Conservation (phyloP, 106 monocot species). For the Dendrobium catenatum region DNA sequence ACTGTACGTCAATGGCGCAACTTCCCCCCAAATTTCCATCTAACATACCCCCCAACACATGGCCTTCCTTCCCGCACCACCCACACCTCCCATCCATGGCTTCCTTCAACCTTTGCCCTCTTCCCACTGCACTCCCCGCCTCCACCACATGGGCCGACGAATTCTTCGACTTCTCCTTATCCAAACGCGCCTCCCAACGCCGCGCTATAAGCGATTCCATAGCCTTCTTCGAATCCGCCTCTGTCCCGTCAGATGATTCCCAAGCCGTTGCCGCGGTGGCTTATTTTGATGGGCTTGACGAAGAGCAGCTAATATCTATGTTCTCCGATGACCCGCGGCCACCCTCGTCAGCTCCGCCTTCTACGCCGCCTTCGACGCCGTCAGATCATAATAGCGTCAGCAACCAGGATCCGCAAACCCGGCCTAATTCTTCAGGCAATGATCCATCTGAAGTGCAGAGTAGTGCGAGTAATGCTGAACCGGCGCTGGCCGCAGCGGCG, state of each 20-base stretch:
- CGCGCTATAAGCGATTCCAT: conserved; percentile 70
- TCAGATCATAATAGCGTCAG: conserved; percentile 39
- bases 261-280: conserved; percentile 39
- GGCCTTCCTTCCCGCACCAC: conserved; percentile 15
- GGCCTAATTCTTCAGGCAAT: not conserved
- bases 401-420: conserved; percentile 26
- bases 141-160: conserved; percentile 65
- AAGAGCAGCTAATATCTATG: conserved; percentile 89
- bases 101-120: not conserved
- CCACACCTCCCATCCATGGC: conserved; percentile 13
- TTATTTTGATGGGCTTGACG: conserved; percentile 73
- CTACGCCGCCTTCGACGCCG: conserved; percentile 19
- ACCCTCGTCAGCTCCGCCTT: not conserved
- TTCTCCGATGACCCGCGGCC: conserved; percentile 47
- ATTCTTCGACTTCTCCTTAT: conserved; percentile 77
- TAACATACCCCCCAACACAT: conserved; percentile 27
- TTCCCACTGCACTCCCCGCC: not conserved
- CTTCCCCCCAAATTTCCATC: conserved; percentile 73
- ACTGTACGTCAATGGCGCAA: conserved; percentile 43
- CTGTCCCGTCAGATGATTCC: conserved; percentile 32
- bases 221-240: conserved; percentile 50
- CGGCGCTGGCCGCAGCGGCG: not conserved
- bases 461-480: conserved; percentile 10
- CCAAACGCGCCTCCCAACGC: conserved; percentile 58
- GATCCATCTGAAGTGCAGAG: conserved; percentile 49